phyloP scores from a whole-genome alignment of 176 grass and related monocot species.

The Rhynchospora pubera region DNA sequence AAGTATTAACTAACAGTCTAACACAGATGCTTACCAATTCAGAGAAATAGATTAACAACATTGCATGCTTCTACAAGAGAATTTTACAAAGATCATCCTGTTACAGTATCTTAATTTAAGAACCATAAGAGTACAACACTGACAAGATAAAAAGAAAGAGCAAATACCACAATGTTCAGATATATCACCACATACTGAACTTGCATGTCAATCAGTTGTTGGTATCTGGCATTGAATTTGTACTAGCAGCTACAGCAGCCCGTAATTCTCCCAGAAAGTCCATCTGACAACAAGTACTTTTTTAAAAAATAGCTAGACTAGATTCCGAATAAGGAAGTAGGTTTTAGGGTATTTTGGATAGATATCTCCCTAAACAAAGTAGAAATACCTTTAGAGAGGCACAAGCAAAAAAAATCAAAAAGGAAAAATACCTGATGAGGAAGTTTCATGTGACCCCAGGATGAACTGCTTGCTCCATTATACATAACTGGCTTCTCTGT shows the following conservation, averaged over 20 bases:
- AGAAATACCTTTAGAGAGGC: neutral
- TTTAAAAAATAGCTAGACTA: neutral
- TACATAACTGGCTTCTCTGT: slow-evolving; percentile 36
- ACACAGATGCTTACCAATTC: neutral
- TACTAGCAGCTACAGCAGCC: neutral
- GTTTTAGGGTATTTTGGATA: neutral
- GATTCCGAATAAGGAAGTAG: neutral
- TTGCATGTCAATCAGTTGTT: neutral
- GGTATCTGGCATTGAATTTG: slow-evolving; percentile 10
- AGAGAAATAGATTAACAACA: neutral
- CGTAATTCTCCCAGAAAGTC: slow-evolving; percentile 29
- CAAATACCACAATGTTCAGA: neutral
- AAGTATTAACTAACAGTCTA: neutral
- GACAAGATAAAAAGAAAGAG: neutral
- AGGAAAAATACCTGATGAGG: slow-evolving; percentile 29
- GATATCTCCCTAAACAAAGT: neutral
- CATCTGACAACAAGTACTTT: slow-evolving; percentile 17
- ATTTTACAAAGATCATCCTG: neutral
- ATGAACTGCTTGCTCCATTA: slow-evolving; percentile 29
- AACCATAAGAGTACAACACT: neutral
- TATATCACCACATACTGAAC: neutral
- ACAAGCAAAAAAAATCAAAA: neutral
- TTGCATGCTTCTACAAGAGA: neutral
- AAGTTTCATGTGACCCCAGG: slow-evolving; percentile 40
- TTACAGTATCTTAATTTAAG: neutral